Conservation (phyloP, 805 yeast genomes). For the Candida odintsovae region DNA sequence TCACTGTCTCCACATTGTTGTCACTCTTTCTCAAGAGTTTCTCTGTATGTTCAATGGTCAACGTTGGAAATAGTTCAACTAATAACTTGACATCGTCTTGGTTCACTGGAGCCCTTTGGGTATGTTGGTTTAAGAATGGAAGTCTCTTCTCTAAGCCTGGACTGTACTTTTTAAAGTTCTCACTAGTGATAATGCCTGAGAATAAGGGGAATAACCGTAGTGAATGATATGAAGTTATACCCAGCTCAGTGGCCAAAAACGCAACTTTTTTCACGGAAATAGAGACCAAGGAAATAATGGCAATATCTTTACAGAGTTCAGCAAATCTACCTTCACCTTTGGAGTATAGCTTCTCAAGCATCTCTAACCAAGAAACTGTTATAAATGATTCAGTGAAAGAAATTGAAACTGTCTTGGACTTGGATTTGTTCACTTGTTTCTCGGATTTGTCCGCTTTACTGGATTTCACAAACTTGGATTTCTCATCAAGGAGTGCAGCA, state of each 20-base stretch:
- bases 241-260: constrained; percentile 38
- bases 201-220: constrained; percentile 48
- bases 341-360: constrained; percentile 62
- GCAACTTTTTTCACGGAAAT: constrained; percentile 18
- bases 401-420: neutral
- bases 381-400: constrained; percentile 53
- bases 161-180: constrained; percentile 36
- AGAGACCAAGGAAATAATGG: constrained; percentile 42
- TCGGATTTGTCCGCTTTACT: neutral
- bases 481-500: constrained; percentile 11
- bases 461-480: neutral
- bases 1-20: constrained; percentile 49
- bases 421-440: neutral
- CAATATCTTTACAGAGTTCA: constrained; percentile 38
- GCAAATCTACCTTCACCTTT: constrained; percentile 81
- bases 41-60: constrained; percentile 42
- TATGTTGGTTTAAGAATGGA: constrained; percentile 34
- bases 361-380: constrained; percentile 49
- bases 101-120: constrained; percentile 11
- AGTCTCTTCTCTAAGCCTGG: constrained; percentile 51
- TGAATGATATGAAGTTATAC: constrained; percentile 35
- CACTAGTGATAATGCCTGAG: constrained; percentile 46
- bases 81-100: constrained; percentile 34
- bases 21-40: constrained; percentile 42
- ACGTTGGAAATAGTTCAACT: constrained; percentile 63